A percentile compares a stretch with the other conserved stretches of the same genome.
phyloP scores from a whole-genome alignment of 306 rosid species.

The Echinosophora koreensis region DNA sequence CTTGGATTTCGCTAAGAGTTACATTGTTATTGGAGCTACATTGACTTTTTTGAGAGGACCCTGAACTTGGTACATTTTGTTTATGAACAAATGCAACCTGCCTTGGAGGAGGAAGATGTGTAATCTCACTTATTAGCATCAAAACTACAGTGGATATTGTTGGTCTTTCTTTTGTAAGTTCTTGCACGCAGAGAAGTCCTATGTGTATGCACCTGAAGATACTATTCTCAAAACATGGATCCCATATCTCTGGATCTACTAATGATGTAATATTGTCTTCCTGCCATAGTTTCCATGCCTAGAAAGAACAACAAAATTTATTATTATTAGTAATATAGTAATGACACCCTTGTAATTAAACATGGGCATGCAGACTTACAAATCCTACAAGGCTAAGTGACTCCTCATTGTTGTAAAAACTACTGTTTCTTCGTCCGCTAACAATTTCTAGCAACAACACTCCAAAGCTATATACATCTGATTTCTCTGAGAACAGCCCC shows the following conservation, averaged over 20 bases:
- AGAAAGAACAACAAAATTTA: neutral
- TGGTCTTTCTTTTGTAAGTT: constrained; percentile 53
- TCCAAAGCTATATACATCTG: constrained; percentile 52
- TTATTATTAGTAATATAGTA: neutral
- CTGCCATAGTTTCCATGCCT: constrained; percentile 54
- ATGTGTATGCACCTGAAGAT: constrained; percentile 27
- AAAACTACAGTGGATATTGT: constrained; percentile 48
- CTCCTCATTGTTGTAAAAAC: constrained; percentile 38
- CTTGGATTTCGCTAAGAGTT: constrained; percentile 48
- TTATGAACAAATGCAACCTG: constrained; percentile 52
- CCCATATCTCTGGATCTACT: constrained; percentile 36
- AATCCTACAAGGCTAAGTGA: constrained; percentile 48
- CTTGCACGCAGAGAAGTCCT: constrained; percentile 13
- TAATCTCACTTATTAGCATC: constrained; percentile 56
- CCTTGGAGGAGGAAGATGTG: constrained; percentile 47
- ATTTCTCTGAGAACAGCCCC: constrained; percentile 51
- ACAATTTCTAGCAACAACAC: constrained; percentile 51
- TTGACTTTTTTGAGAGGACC: constrained; percentile 45
- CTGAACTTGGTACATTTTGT: constrained; percentile 20
- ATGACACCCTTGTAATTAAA: neutral
- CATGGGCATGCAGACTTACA: constrained; percentile 4
- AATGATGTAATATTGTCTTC: constrained; percentile 41
- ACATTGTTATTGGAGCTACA: constrained; percentile 47
- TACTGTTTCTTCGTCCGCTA: constrained; percentile 48
- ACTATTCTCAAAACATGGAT: neutral